Conservation (phyloP, 2,329 filamentous ascomycete genomes). For the Colletotrichum sp. region DNA sequence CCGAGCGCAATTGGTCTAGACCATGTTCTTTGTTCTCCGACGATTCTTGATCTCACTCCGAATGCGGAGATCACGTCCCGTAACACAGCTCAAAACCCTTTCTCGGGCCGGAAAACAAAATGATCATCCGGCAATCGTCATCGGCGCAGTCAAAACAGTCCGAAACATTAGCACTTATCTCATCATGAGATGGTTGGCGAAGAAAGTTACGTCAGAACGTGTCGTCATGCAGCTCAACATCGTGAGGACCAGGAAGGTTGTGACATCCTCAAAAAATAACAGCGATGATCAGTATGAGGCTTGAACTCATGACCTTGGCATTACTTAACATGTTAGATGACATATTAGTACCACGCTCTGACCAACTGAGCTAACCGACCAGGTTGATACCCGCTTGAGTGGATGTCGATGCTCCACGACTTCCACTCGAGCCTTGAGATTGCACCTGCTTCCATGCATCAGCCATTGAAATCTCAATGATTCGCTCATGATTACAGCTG, state of each 20-base stretch:
- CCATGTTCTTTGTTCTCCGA: not conserved
- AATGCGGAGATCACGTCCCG: not conserved
- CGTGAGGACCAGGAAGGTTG: not conserved
- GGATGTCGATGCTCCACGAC: not conserved
- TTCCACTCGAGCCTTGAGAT: not conserved
- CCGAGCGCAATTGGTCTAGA: not conserved
- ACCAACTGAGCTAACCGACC: not conserved
- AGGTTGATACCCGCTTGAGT: not conserved
- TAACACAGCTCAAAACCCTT: not conserved
- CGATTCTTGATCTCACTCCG: not conserved
- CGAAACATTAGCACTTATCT: not conserved
- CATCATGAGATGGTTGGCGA: not conserved
- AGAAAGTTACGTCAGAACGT: not conserved
- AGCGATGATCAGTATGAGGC: not conserved
- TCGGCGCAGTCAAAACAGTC: not conserved
- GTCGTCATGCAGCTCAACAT: not conserved
- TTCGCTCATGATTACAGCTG: not conserved
- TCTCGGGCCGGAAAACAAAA: not conserved
- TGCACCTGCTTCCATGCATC: not conserved
- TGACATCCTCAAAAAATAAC: not conserved
- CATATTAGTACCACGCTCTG: not conserved
- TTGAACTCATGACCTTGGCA: not conserved
- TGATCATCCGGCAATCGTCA: not conserved
- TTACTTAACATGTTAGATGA: not conserved
- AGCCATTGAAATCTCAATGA: not conserved